Evolutionary conservation across 164 flowering plant species (phyloP), one percentile per base, ranked within the genome.

Genomic region (Liriodendron chinense): DNA sequence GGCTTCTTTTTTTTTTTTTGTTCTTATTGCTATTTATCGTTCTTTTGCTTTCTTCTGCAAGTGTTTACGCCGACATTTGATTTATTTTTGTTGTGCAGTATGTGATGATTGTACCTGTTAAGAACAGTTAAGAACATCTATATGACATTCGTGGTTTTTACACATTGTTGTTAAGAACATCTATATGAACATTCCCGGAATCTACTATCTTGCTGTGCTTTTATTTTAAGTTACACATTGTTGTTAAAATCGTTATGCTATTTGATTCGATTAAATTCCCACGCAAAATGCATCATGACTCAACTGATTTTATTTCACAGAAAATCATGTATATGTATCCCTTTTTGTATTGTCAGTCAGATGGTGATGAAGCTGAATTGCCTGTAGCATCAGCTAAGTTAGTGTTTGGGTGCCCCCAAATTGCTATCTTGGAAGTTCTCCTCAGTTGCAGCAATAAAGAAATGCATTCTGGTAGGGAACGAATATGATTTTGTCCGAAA

Each of bases 21-120:
- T 34, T 34, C 43, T 4, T 34, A 3, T 34, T 3, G 43, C 43
- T 34, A n/a, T 63, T 63, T 63, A n/a, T 22, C 1, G 66, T n/a
- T n/a, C 23, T 8, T 63, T 63, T 63, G 10, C 20, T 1, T 63
- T 63, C 65, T 22, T 63, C 65, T 20, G 65, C 65, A 63, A 63
- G 65, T 63, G 24, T 64, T 21, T 22, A 22, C 67, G 21, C 26
- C 21, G 24, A 12, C 28, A 65, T 65, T 14, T 68, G 65, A 62
- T 70, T 73, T 24, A 68, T 53, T 73, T 73, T 72, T 76, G 78
- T 34, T 72, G 28, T 61, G 64, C 13, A 14, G 9, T 62, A 24
- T 74, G 20, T 43, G 9, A 65, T 21, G 68, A 65, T 24, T 65
- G 68, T 65, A 65, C 34, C 22, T 12, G 68, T 23, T 25, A 65